These are phyloP conservation scores for Filobasidium wieringae DNA, from an alignment of 768 basidiomycete genomes.

Conservation along the genomic window DNA sequence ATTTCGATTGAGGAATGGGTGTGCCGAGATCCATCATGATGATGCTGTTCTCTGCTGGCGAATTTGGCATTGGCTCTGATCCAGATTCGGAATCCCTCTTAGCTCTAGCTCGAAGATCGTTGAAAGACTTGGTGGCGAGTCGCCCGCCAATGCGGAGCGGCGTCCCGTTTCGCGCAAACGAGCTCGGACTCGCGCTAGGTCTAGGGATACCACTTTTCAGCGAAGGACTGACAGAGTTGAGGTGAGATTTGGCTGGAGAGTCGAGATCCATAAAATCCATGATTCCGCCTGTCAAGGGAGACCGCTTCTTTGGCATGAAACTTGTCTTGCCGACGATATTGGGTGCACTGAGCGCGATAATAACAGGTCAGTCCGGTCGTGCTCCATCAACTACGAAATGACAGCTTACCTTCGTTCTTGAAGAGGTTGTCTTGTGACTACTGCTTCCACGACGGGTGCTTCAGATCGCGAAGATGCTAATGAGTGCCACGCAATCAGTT, in stretches of 20 bases:
- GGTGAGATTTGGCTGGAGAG: background rate
- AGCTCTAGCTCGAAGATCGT: slow-evolving; percentile 6
- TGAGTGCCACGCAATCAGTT: no score
- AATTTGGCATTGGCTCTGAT: slow-evolving; percentile 7
- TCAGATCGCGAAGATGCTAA: no score
- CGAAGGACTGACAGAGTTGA: background rate
- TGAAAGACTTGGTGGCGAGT: slow-evolving; percentile 9
- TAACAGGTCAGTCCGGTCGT: slow-evolving; percentile 1
- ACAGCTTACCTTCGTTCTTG: slow-evolving; percentile 4
- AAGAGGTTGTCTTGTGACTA: background rate
- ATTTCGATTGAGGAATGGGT: background rate
- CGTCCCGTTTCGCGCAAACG: background rate
- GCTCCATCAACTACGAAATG: background rate
- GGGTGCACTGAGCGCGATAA: slow-evolving; percentile 7
- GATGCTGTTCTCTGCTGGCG: slow-evolving; percentile 1
- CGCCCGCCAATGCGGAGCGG: background rate
- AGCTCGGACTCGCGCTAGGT: background rate
- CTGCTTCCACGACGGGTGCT: background rate
- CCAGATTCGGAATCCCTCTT: background rate
- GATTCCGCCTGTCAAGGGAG: background rate
- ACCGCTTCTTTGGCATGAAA: background rate
- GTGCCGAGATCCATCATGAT: slow-evolving; percentile 14
- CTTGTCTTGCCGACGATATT: background rate
- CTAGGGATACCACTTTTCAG: background rate
- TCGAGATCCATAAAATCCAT: background rate